These are phyloP conservation scores for Pseudonitzschia multistriata DNA, from an alignment of 108 stramenopile species.

Conservation along the genomic window DNA sequence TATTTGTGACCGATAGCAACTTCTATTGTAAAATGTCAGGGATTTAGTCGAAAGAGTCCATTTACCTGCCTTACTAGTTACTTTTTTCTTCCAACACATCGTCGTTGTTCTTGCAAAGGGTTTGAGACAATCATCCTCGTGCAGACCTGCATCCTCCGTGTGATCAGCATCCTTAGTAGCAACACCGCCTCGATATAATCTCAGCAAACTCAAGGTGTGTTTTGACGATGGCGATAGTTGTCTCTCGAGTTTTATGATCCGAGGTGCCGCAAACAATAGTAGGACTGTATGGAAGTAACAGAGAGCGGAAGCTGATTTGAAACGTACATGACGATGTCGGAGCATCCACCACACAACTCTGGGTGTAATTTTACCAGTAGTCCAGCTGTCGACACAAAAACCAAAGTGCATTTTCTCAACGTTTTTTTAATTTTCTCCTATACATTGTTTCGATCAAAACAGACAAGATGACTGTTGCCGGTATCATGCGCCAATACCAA, in stretches of 20 bases:
- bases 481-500: constrained; percentile 95
- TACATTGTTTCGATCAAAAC: not conserved
- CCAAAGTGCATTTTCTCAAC: not conserved
- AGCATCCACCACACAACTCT: not conserved
- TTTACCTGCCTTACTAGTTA: not conserved
- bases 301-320: no score
- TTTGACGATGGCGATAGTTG: not conserved
- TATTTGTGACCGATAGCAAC: no score
- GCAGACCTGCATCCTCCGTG: not conserved
- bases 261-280: no score
- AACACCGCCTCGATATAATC: constrained; percentile 1
- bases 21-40: no score
- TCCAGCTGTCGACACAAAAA: no score
- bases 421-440: not conserved
- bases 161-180: not conserved
- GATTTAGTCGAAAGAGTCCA: not conserved
- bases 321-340: no score
- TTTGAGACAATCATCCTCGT: not conserved
- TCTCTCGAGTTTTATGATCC: not conserved
- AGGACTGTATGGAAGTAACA: not conserved
- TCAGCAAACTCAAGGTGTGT: constrained; percentile 9
- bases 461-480: constrained; percentile 82
- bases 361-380: not conserved
- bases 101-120: not conserved
- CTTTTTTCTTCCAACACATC: not conserved